Base-by-base conservation (phyloP, 768 basidiomycete species). In the Ramaria rubella region DNA sequence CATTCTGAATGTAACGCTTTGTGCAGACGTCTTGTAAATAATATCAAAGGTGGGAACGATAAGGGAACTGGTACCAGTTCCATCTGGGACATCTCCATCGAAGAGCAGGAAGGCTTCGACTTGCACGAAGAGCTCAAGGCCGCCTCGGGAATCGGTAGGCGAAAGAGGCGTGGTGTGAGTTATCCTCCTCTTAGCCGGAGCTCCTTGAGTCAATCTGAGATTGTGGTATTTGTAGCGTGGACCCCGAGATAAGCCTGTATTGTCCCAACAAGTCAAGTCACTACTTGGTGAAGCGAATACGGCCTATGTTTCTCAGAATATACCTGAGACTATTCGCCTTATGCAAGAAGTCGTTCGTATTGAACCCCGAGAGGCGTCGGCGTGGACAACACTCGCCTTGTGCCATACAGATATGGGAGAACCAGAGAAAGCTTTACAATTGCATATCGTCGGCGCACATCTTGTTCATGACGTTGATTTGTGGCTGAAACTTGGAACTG, bases 291-390 rank as follows among this genome's bases (percentile, higher is more conserved):
- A 87, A 54, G 94, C 90, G 21, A 94, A 94, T 65, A 82, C 88
- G 64, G 87, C 87, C 2, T 96, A 90, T 68, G 81, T 94, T 49
- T 81, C 86, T 63, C 80, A 74, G 58, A 71, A 90, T 55, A 71
- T 83, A 8, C 70, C 75, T 2, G 78, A 86, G 61, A 86, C 92
- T 1, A 83, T 92, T 33, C 80, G 82, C 19, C 78, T 86, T 24
- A 89, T 94, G 81, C 85, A 87, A 66, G 92, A 98, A 65, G 90
- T 96, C 61, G 92, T 99, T 53, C 82, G 91, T 8, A 90, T 94
- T 55, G 95, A 99, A 67, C 92, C 94, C 2, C 81, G 88, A 17
- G 87, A 92, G 1, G 75, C 79, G 0, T 72, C 81, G 2, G 89
- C 93, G 1, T 99, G 94, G 94, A 81, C 83, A 7, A 90, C 93